Base-by-base conservation (phyloP, 306 rosid species). In the Castanea mollissima region DNA sequence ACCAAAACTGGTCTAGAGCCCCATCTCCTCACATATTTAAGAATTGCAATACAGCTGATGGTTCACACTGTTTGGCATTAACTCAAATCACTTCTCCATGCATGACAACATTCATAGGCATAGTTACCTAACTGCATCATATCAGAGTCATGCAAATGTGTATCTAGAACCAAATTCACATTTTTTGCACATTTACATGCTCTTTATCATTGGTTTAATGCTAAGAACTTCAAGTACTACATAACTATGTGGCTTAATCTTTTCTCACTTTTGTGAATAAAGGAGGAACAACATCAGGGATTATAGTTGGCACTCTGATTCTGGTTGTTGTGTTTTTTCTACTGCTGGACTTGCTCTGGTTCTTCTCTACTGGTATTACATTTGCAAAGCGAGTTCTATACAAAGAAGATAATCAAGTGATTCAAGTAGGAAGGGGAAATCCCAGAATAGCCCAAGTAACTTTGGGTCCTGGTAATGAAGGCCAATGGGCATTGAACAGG, bases 401-500 rank as follows among this genome's bases (percentile, higher is more conserved):
- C 89, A 94, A 92, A 82, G 98, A 94, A 90, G 93, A 92, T 55
- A 97, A 32, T 32, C 35, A 32, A 32, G 35, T 32, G 35, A 32
- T 91, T 77, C 89, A 76, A 79, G 97, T 87, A 87, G 95, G 92
- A 51, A 82, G 25, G 71, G 78, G 38, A 58, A 32, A 32, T 32
- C 35, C 35, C 35, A 32, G 5, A 32, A 32, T 32, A 32, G 35
- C 5, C 35, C 35, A 32, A 32, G 35, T 32, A 4, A 32, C 5
- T 91, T 83, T 80, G 93, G 87, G 98, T 52, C 98, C 98, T 1
- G 94, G 97, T 13, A 94, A 94, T 80, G 83, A 97, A 84, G 97
- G 98, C 27, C 98, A 91, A 44, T 94, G 97, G 97, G 90, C 91
- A 49, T 91, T 97, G 98, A 94, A 91, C 74, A 84, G 75, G 10